Evolutionary conservation across 345 rosid genomes (phyloP), one percentile per base, ranked within the genome.

Genomic region (Eucalyptus sideroxylon): DNA sequence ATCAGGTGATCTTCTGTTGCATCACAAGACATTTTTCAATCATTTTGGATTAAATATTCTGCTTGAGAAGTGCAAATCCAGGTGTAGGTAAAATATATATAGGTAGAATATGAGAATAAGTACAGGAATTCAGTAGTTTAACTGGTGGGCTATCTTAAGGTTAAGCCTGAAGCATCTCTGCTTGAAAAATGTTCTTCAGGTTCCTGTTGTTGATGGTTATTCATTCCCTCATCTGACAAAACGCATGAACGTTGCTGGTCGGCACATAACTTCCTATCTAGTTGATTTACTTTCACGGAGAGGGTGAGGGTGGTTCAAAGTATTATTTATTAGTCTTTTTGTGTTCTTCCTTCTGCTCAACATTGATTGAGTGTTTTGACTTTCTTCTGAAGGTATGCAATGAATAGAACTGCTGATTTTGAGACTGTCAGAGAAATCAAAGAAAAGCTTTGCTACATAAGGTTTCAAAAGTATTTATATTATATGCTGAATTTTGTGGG

Each of bases 141-240:
- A 34, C 82, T 72, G 44, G n/a, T 34, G 44, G 44, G 44, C 26
- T 72, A 34, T 72, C 82, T 72, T 34, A 72, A 72, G 44, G 47
- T 60, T 90, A 85, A 88, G 49, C 40, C 67, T 90, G 88, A 89
- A 89, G 90, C 26, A 89, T 87, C 89, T 90, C 86, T 90, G 80
- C 86, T 90, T 90, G 34, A 7, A 17, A 45, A 77, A 40, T 77
- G 85, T 40, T 87, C 88, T 91, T 50, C 93, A 98, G 99, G 99
- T 98, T 90, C 99, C 99, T 49, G 99, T 98, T 90, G 99, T 98
- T 93, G 99, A 98, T 53, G 99, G 99, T 69, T 98, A 95, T 90
- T 98, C 99, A 24, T 98, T 98, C 83, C 99, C 99, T 88, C 99
- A 98, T 94, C 97, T 98, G 55, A 98, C 99, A 56, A 98, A 98